Evolutionary conservation across 2,329 filamentous ascomycete species (phyloP).

Genomic region (Talaromyces rugulosus): DNA sequence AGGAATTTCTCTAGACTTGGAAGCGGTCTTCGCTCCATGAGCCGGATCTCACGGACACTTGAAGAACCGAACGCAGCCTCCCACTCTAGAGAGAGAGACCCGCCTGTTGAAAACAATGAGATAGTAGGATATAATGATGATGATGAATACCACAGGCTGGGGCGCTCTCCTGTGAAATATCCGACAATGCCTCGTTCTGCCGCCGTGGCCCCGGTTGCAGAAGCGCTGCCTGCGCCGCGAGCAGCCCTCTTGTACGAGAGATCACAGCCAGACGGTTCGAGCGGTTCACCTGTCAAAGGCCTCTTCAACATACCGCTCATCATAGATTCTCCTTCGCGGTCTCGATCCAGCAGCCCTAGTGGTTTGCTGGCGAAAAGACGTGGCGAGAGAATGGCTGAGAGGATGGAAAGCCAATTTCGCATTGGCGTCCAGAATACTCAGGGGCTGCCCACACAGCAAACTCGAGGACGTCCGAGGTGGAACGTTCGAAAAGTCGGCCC

Average conservation of each 20-base stretch:
- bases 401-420: slow-evolving; percentile 16
- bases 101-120: not conserved
- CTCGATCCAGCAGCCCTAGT: slow-evolving; percentile 11
- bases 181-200: slow-evolving; percentile 18
- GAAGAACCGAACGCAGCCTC: not conserved
- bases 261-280: not conserved
- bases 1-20: slow-evolving; percentile 11
- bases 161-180: slow-evolving; percentile 15
- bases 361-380: slow-evolving; percentile 20
- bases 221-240: slow-evolving; percentile 30
- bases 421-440: slow-evolving; percentile 6
- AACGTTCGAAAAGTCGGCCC: not conserved
- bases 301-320: not conserved
- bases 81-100: not conserved
- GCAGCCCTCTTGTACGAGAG: slow-evolving; percentile 25
- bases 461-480: not conserved
- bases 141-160: not conserved
- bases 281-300: not conserved
- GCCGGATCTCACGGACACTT: not conserved
- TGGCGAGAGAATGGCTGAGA: slow-evolving; percentile 17
- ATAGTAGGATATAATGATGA: not conserved
- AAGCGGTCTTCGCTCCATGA: slow-evolving; percentile 14
- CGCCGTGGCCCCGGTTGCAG: slow-evolving; percentile 22
- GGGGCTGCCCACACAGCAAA: not conserved
- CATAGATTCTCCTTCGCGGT: slow-evolving; percentile 3